Evolutionary conservation across 2,329 filamentous ascomycete species (phyloP).

Genomic region (Ustulina deusta): DNA sequence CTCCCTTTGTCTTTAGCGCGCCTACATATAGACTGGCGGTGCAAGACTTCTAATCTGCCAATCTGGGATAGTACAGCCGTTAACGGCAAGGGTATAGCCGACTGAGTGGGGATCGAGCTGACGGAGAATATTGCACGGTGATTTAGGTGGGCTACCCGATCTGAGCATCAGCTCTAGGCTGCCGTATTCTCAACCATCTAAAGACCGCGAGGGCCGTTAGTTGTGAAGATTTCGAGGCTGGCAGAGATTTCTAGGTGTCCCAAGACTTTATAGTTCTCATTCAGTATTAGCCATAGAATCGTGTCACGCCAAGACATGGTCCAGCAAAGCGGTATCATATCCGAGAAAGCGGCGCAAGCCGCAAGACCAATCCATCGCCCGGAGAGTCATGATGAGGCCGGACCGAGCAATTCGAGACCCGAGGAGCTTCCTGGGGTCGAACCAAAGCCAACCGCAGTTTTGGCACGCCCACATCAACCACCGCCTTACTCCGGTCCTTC

Average conservation of each 20-base stretch:
- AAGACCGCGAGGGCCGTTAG: background rate
- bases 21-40: constrained; percentile 2
- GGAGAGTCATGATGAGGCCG: constrained; percentile 27
- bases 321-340: constrained; percentile 24
- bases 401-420: constrained; percentile 20
- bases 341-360: constrained; percentile 29
- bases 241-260: background rate
- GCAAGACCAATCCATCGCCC: constrained; percentile 22
- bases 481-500: constrained; percentile 50
- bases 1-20: background rate
- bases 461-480: constrained; percentile 33
- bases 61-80: background rate
- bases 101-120: background rate
- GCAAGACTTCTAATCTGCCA: background rate
- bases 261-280: background rate
- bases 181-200: constrained; percentile 28
- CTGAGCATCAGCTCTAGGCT: constrained; percentile 33
- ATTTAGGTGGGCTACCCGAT: background rate
- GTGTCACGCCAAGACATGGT: constrained; percentile 20
- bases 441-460: constrained; percentile 6
- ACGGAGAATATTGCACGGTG: background rate
- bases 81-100: background rate
- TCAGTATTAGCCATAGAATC: background rate
- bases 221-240: background rate
- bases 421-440: constrained; percentile 22